phyloP scores from a whole-genome alignment of 2,329 filamentous ascomycete species.

The Colletotrichum paranaense region DNA sequence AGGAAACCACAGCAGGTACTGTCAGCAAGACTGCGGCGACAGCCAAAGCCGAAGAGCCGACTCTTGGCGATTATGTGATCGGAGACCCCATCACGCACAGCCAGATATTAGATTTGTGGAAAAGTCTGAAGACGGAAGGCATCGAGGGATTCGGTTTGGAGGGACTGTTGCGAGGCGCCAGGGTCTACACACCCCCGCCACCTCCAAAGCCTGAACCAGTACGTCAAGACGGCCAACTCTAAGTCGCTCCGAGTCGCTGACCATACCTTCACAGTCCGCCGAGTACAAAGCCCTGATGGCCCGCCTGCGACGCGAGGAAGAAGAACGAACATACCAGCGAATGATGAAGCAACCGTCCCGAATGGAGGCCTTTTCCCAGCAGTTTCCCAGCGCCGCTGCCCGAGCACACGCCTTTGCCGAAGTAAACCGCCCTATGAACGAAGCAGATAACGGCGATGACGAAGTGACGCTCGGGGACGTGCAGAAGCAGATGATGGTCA shows the following conservation, averaged over 20 bases:
- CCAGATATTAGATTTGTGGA: slow-evolving; percentile 74
- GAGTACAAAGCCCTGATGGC: slow-evolving; percentile 93
- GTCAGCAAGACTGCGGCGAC: background rate
- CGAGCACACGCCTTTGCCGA: slow-evolving; percentile 66
- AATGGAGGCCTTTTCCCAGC: slow-evolving; percentile 69
- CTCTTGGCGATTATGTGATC: slow-evolving; percentile 59
- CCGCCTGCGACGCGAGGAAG: slow-evolving; percentile 83
- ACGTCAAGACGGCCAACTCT: slow-evolving; percentile 44
- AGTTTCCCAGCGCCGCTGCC: slow-evolving; percentile 63
- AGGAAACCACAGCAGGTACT: background rate
- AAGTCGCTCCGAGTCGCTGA: slow-evolving; percentile 5
- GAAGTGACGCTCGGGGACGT: slow-evolving; percentile 78
- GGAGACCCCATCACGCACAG: slow-evolving; percentile 79
- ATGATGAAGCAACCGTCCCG: slow-evolving; percentile 74
- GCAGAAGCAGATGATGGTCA: slow-evolving; percentile 83
- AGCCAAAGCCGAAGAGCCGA: slow-evolving; percentile 52
- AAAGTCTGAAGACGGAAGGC: slow-evolving; percentile 53
- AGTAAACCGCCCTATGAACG: slow-evolving; percentile 59
- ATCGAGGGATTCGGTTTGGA: slow-evolving; percentile 67
- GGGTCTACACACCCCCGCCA: slow-evolving; percentile 82
- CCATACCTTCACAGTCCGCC: slow-evolving; percentile 64
- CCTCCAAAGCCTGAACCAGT: slow-evolving; percentile 83
- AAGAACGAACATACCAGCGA: slow-evolving; percentile 83
- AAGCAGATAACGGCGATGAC: slow-evolving; percentile 66
- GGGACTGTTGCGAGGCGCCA: slow-evolving; percentile 76